Evolutionary conservation across 2,329 filamentous ascomycete genomes (phyloP).

Genomic region (Colletotrichum sublineola): DNA sequence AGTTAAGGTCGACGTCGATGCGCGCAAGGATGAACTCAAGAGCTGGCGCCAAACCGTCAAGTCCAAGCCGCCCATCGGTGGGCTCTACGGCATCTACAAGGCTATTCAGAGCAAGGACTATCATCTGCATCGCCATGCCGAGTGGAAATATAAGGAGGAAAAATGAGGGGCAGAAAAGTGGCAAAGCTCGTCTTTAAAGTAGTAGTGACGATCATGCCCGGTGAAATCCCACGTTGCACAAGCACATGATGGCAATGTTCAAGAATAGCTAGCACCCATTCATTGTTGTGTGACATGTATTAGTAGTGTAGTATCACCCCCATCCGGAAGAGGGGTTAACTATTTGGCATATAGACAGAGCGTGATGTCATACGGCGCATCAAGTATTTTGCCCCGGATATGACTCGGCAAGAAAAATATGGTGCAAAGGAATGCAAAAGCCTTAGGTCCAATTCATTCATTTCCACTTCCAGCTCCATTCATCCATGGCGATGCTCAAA

Average conservation of each 20-base stretch:
- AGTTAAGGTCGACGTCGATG: slow-evolving; percentile 68
- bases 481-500: slow-evolving; percentile 20
- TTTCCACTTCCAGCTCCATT: slow-evolving; percentile 12
- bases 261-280: neutral
- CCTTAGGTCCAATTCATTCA: slow-evolving; percentile 23
- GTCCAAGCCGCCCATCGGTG: slow-evolving; percentile 67
- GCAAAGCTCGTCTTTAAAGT: neutral
- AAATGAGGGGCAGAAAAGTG: slow-evolving; percentile 10
- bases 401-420: neutral
- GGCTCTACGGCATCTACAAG: slow-evolving; percentile 71
- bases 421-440: neutral
- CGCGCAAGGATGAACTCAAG: slow-evolving; percentile 55
- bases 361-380: neutral
- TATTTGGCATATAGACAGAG: neutral
- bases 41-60: slow-evolving; percentile 59
- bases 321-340: neutral
- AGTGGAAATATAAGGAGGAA: slow-evolving; percentile 65
- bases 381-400: neutral
- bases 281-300: slow-evolving; percentile 16
- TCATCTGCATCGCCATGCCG: slow-evolving; percentile 63
- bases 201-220: neutral
- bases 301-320: slow-evolving; percentile 12
- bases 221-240: neutral
- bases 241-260: neutral
- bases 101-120: slow-evolving; percentile 71